Conservation (phyloP, 768 basidiomycete species). For the Nidularia sp. region DNA sequence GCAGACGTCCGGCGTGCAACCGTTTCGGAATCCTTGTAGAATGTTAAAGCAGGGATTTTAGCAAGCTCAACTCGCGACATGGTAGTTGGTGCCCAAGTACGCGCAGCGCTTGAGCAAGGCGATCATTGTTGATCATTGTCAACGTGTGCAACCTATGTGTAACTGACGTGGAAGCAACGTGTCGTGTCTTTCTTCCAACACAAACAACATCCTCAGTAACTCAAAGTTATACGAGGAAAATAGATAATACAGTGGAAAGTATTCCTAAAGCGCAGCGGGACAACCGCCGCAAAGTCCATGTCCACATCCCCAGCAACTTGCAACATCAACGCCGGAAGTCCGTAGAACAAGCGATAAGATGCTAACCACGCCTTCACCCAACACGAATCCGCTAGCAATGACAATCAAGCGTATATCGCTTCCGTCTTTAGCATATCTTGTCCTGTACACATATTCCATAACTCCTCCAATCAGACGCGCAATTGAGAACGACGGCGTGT, state of each 20-base stretch:
- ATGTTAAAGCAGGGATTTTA: slow-evolving; percentile 70
- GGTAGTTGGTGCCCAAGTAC: slow-evolving; percentile 5
- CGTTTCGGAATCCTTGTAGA: slow-evolving; percentile 70
- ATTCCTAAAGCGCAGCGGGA: slow-evolving; percentile 24
- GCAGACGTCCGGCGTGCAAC: slow-evolving; percentile 60
- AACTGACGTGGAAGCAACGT: slow-evolving; percentile 32
- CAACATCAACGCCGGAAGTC: slow-evolving; percentile 68
- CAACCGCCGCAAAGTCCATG: slow-evolving; percentile 74
- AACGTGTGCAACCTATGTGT: background rate
- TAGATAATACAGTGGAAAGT: slow-evolving; percentile 1
- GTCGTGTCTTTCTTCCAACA: background rate
- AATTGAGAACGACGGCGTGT: slow-evolving; percentile 91
- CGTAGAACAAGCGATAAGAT: slow-evolving; percentile 72
- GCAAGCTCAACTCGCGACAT: slow-evolving; percentile 75
- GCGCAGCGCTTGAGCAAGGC: background rate
- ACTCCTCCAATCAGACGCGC: slow-evolving; percentile 88
- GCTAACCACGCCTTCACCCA: slow-evolving; percentile 91
- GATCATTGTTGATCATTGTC: background rate
- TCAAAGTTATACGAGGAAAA: no score
- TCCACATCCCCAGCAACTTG: slow-evolving; percentile 86
- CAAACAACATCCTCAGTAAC: no score
- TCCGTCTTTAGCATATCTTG: slow-evolving; percentile 42
- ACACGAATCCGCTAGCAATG: slow-evolving; percentile 90
- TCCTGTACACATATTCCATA: slow-evolving; percentile 69
- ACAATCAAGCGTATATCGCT: slow-evolving; percentile 77